phyloP scores from a whole-genome alignment of 2,329 filamentous ascomycete genomes.

The Monosporascus sp. region DNA sequence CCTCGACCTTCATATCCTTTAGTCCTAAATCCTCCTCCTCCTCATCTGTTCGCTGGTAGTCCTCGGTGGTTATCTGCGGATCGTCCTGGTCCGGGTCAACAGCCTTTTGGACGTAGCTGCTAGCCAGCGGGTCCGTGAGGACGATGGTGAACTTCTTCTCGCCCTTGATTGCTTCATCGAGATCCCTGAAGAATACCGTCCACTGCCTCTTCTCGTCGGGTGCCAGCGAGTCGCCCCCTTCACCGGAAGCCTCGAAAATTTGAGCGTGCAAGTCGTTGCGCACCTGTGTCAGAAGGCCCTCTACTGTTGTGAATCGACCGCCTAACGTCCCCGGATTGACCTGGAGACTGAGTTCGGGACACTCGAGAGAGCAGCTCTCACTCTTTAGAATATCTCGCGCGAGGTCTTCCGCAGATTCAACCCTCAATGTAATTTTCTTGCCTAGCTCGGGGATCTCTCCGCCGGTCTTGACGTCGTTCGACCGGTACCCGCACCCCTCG shows the following conservation, averaged over 20 bases:
- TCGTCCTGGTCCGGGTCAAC: slow-evolving; percentile 67
- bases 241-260: slow-evolving; percentile 66
- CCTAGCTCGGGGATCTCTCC: slow-evolving; percentile 85
- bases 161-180: slow-evolving; percentile 75
- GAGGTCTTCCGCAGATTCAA: slow-evolving; percentile 67
- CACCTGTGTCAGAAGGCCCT: slow-evolving; percentile 88
- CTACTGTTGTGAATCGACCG: slow-evolving; percentile 93
- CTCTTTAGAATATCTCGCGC: slow-evolving; percentile 93
- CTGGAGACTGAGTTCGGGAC: slow-evolving; percentile 78
- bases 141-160: slow-evolving; percentile 76
- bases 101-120: slow-evolving; percentile 89
- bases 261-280: slow-evolving; percentile 82
- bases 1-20: slow-evolving; percentile 87
- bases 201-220: slow-evolving; percentile 63
- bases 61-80: slow-evolving; percentile 72
- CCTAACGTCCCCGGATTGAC: slow-evolving; percentile 93
- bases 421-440: slow-evolving; percentile 72
- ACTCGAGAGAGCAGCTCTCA: slow-evolving; percentile 82
- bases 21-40: slow-evolving; percentile 92
- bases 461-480: slow-evolving; percentile 96
- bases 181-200: slow-evolving; percentile 71
- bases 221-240: slow-evolving; percentile 75
- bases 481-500: slow-evolving; percentile 86
- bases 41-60: slow-evolving; percentile 82
- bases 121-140: slow-evolving; percentile 81